Conservation (phyloP, 2,329 filamentous ascomycete genomes). For the Colletotrichum liriopes region DNA sequence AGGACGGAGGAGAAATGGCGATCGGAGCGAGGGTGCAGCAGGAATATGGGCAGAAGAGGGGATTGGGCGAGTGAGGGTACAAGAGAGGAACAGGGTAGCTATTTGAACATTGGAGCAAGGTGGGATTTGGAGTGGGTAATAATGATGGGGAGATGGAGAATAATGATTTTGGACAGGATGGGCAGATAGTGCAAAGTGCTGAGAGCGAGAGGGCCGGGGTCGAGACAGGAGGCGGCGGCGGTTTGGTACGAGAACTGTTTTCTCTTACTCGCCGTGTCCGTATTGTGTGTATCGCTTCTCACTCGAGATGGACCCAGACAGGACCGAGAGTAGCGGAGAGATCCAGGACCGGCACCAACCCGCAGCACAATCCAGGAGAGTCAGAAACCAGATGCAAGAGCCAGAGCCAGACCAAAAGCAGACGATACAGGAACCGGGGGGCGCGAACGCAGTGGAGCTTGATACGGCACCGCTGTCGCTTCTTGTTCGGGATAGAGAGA, state of each 20-base stretch:
- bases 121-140: conserved; percentile 54
- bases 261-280: conserved; percentile 5
- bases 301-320: conserved; percentile 2
- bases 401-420: conserved; percentile 20
- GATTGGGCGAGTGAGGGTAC: conserved; percentile 47
- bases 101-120: conserved; percentile 53
- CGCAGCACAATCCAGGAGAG: conserved; percentile 2
- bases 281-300: not conserved
- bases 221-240: conserved; percentile 7
- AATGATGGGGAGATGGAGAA: conserved; percentile 38
- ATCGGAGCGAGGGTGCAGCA: conserved; percentile 47
- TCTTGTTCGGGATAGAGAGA: conserved; percentile 40
- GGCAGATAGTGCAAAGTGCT: not conserved
- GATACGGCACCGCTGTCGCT: conserved; percentile 23
- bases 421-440: conserved; percentile 17
- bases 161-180: conserved; percentile 14
- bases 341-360: conserved; percentile 8
- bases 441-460: conserved; percentile 38
- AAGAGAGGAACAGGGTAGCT: conserved; percentile 50
- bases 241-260: conserved; percentile 10
- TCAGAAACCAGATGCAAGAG: not conserved
- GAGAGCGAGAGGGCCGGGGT: not conserved
- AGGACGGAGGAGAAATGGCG: conserved; percentile 42
- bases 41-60: conserved; percentile 34
- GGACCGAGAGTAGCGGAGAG: not conserved